A percentile compares a stretch with the other conserved stretches of the same genome.
These are phyloP conservation scores for Oidiodendron maius DNA, from an alignment of 495 filamentous ascomycete genomes.

Conservation along the genomic window DNA sequence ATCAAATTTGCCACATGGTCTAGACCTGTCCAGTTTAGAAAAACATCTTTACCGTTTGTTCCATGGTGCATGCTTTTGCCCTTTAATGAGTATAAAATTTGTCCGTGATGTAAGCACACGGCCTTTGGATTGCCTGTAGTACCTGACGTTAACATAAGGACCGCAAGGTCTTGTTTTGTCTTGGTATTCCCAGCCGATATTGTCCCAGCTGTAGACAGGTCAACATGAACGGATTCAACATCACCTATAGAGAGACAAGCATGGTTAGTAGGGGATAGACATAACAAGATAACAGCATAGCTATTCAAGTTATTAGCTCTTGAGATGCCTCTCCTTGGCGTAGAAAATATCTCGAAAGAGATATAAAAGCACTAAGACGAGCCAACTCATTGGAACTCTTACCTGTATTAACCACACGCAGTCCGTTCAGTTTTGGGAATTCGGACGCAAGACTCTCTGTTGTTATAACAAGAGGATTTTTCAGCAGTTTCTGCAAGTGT, in stretches of 20 bases:
- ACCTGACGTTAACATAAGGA: constrained; percentile 54
- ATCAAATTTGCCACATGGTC: constrained; percentile 49
- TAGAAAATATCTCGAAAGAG: no score
- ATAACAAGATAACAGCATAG: no score
- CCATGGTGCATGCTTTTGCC: constrained; percentile 30
- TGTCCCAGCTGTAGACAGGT: not conserved
- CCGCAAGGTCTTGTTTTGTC: constrained; percentile 18
- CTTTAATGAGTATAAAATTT: constrained; percentile 38
- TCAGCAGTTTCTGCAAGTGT: constrained; percentile 10
- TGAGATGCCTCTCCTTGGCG: no score
- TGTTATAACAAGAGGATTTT: constrained; percentile 10
- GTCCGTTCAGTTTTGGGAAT: not conserved
- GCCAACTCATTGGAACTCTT: no score
- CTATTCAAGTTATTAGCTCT: no score
- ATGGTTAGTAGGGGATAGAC: not conserved
- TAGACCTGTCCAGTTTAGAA: constrained; percentile 46
- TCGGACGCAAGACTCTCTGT: constrained; percentile 7
- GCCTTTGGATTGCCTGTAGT: constrained; percentile 51
- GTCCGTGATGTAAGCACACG: constrained; percentile 36
- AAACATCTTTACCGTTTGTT: constrained; percentile 15
- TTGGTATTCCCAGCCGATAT: not conserved
- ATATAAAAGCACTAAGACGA: no score
- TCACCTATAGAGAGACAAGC: not conserved
- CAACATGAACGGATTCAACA: not conserved
- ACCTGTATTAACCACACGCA: no score